phyloP scores from a whole-genome alignment of 2,329 filamentous ascomycete species.

The Phialophora verrucosa region DNA sequence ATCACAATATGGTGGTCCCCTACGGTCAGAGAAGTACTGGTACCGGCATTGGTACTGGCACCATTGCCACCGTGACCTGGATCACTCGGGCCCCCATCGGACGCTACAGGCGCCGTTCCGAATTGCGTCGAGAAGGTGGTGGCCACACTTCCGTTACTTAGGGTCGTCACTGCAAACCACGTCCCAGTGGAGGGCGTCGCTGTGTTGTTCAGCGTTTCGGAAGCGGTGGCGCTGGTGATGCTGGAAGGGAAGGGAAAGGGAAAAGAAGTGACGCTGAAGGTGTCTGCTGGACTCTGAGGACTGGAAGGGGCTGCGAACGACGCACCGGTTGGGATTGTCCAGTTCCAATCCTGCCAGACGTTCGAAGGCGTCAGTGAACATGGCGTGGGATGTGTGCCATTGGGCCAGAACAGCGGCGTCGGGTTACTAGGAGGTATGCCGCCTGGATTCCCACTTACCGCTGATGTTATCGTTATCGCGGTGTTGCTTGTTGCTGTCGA shows the following conservation, averaged over 20 bases:
- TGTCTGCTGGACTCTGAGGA: background rate
- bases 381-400: conserved; percentile 16
- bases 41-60: background rate
- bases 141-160: conserved; percentile 5
- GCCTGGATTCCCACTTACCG: background rate
- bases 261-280: background rate
- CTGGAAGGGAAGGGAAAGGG: background rate
- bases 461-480: conserved; percentile 1
- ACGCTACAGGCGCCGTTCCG: background rate
- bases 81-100: background rate
- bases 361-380: conserved; percentile 8
- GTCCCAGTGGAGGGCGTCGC: conserved; percentile 2
- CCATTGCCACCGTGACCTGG: background rate
- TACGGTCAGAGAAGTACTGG: background rate
- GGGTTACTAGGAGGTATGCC: conserved; percentile 3
- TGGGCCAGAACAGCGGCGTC: conserved; percentile 24
- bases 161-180: conserved; percentile 12
- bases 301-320: background rate
- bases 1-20: conserved; percentile 7
- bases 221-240: conserved; percentile 1
- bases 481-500: conserved; percentile 3
- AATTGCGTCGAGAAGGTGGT: conserved; percentile 12
- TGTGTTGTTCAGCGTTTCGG: conserved; percentile 1
- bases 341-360: conserved; percentile 28
- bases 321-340: background rate